A percentile compares a stretch with the other conserved stretches of the same genome.
Evolutionary conservation across 495 filamentous ascomycete genomes (phyloP).

Genomic region (Emericellopsis terricola): DNA sequence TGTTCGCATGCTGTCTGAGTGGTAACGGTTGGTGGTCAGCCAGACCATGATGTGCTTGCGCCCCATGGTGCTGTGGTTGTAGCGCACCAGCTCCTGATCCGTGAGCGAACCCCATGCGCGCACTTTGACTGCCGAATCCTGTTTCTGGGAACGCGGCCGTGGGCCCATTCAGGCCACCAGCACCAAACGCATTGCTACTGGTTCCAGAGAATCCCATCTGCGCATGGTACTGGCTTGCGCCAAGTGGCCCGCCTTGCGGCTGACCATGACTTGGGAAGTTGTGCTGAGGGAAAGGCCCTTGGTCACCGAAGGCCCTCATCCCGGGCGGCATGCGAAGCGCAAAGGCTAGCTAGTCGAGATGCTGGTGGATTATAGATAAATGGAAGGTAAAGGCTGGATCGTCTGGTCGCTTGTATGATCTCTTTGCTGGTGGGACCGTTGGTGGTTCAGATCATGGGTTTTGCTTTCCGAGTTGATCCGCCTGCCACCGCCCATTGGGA

Average conservation of each 20-base stretch:
- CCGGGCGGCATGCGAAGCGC: conserved; percentile 29
- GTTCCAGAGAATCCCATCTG: conserved; percentile 48
- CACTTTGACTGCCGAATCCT: conserved; percentile 76
- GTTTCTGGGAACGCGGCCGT: conserved; percentile 42
- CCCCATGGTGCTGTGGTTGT: conserved; percentile 26
- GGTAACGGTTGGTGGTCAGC: conserved; percentile 1
- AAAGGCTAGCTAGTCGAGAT: not conserved
- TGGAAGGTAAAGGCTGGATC: not conserved
- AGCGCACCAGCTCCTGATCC: conserved; percentile 30
- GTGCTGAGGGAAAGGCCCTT: conserved; percentile 19
- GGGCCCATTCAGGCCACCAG: conserved; percentile 22
- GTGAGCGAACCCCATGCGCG: conserved; percentile 69
- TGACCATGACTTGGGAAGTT: conserved; percentile 17
- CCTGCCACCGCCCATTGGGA: no score
- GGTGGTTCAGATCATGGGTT: no score
- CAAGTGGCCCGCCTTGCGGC: conserved; percentile 2
- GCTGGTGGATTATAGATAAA: not conserved
- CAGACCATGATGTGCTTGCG: conserved; percentile 1
- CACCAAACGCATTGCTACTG: conserved; percentile 38
- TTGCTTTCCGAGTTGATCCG: no score
- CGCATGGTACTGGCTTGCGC: conserved; percentile 14
- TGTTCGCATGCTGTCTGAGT: conserved; percentile 19
- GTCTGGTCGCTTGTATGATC: no score
- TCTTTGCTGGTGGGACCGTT: no score
- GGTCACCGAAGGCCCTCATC: conserved; percentile 30